These are phyloP conservation scores for Candida gorgasii DNA, from an alignment of 805 yeast species.

Conservation along the genomic window DNA sequence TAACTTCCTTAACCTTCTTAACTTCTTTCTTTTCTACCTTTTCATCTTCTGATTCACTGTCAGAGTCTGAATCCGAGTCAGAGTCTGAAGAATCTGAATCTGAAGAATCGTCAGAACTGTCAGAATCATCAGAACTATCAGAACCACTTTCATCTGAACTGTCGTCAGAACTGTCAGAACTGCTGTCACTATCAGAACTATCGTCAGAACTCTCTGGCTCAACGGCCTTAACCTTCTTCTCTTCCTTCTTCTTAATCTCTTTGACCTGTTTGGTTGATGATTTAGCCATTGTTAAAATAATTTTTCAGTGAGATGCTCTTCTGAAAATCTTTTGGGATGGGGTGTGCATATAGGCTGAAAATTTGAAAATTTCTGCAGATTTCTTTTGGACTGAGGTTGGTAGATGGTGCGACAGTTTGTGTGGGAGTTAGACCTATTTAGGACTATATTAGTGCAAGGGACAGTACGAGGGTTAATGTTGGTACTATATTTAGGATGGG, in stretches of 20 bases:
- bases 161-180: constrained; percentile 27
- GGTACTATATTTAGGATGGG: too few species aligned
- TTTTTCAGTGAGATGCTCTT: constrained; percentile 13
- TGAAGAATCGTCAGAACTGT: too few species aligned
- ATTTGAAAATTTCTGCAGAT: too few species aligned
- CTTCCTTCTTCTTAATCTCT: constrained; percentile 20
- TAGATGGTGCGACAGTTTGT: neutral
- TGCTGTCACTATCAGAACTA: constrained; percentile 7
- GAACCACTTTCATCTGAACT: constrained; percentile 26
- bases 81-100: constrained; percentile 17
- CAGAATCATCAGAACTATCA: constrained; percentile 19
- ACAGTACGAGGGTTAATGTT: too few species aligned
- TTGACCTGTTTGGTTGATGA: constrained; percentile 25
- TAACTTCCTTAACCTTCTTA: neutral
- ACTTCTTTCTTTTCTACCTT: constrained; percentile 9
- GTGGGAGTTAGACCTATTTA: too few species aligned
- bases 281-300: constrained; percentile 36
- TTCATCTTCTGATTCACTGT: constrained; percentile 18
- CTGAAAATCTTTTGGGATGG: constrained; percentile 3
- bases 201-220: constrained; percentile 22
- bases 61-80: constrained; percentile 24
- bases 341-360: constrained; percentile 4
- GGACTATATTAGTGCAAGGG: too few species aligned
- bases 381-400: neutral
- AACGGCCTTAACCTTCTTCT: constrained; percentile 23